These are phyloP conservation scores for Cucumis melo DNA, from an alignment of 306 rosid species.

Conservation along the genomic window DNA sequence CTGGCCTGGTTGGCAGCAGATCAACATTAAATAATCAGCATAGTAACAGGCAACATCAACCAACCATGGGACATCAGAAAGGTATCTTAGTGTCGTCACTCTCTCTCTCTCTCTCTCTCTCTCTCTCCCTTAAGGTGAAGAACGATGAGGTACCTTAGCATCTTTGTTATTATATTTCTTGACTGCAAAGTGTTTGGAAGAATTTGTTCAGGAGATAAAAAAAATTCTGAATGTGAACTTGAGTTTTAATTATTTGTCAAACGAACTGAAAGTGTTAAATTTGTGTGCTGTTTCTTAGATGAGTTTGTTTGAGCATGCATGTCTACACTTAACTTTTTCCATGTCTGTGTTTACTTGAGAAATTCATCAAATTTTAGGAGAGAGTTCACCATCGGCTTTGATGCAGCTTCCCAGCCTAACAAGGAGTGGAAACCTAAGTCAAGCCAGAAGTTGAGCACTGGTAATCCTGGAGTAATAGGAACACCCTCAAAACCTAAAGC, in stretches of 20 bases:
- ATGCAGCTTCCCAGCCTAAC: slow-evolving; percentile 74
- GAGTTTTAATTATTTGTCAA: neutral
- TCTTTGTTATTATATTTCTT: neutral
- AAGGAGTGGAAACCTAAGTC: slow-evolving; percentile 96
- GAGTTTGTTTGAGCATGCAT: slow-evolving; percentile 1
- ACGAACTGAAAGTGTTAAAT: neutral
- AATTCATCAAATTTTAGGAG: slow-evolving; percentile 11
- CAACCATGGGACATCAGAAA: slow-evolving; percentile 65
- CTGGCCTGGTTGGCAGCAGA: slow-evolving; percentile 38
- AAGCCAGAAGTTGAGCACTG: slow-evolving; percentile 54
- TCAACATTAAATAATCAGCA: slow-evolving; percentile 41
- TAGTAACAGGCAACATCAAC: slow-evolving; percentile 60
- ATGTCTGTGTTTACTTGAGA: slow-evolving; percentile 5
- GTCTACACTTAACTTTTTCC: neutral
- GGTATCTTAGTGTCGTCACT: slow-evolving; percentile 27
- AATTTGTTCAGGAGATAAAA: neutral
- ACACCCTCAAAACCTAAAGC: slow-evolving; percentile 53
- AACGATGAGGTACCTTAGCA: neutral
- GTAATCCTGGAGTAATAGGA: slow-evolving; percentile 70
- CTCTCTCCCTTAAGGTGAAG: neutral
- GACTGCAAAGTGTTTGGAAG: neutral
- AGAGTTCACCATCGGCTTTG: slow-evolving; percentile 15
- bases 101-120: too few relatives aligned
- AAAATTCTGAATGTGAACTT: neutral
- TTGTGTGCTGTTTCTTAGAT: neutral